A percentile compares a stretch with the other conserved stretches of the same genome.
These are phyloP conservation scores for Aphanomyces cochlioides DNA, from an alignment of 352 stramenopile species.

Conservation along the genomic window DNA sequence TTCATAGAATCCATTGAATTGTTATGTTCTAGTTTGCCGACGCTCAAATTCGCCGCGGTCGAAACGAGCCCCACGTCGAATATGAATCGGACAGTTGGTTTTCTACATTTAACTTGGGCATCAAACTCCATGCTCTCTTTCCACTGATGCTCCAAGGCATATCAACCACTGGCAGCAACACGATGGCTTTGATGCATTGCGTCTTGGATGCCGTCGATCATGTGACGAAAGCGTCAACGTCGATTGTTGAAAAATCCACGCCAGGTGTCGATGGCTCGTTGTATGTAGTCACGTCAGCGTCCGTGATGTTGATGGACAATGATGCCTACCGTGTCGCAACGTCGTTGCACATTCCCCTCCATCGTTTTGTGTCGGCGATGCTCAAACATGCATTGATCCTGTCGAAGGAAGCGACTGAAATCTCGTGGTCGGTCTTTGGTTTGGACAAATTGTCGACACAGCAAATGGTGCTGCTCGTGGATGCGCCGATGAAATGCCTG, in stretches of 20 bases:
- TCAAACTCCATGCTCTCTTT: constrained; percentile 81
- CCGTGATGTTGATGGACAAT: constrained; percentile 42
- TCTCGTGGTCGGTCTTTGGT: constrained; percentile 40
- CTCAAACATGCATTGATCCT: constrained; percentile 28
- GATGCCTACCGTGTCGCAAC: constrained; percentile 55
- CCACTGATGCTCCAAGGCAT: constrained; percentile 41
- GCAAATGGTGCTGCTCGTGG: constrained; percentile 59
- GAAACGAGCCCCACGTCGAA: constrained; percentile 77
- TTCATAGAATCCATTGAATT: constrained; percentile 24
- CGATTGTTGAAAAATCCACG: not conserved
- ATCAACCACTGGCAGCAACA: not conserved
- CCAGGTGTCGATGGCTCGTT: not conserved
- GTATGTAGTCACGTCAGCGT: not conserved
- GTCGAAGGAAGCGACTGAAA: constrained; percentile 10
- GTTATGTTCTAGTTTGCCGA: constrained; percentile 57
- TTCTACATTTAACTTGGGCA: constrained; percentile 86
- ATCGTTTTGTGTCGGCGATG: constrained; percentile 69
- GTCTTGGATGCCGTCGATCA: constrained; percentile 16
- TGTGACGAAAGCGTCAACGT: not conserved
- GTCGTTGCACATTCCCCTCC: constrained; percentile 77
- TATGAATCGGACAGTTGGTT: constrained; percentile 87
- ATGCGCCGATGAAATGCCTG: constrained; percentile 74
- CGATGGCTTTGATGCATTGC: constrained; percentile 30
- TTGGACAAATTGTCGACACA: constrained; percentile 47
- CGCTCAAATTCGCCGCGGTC: constrained; percentile 59